A percentile compares a stretch with the other conserved stretches of the same genome.
Conservation (phyloP, 768 basidiomycete genomes). For the Phlebiopsis flavidoalba region DNA sequence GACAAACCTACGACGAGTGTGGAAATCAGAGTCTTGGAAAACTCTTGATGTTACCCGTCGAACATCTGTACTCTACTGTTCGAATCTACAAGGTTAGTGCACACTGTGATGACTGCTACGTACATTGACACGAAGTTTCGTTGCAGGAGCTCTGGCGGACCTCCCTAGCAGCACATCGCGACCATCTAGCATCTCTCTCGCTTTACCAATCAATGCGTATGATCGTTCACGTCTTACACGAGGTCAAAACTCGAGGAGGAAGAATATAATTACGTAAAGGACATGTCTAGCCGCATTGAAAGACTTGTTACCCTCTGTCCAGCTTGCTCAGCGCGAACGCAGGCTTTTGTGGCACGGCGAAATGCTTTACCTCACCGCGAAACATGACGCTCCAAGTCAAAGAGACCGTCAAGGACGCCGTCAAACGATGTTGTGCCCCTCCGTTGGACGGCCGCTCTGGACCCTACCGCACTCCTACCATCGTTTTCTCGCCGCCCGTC, state of each 20-base stretch:
- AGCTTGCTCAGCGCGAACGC: conserved; percentile 69
- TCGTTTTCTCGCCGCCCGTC: conserved; percentile 10
- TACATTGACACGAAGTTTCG: not conserved
- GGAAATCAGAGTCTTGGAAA: conserved; percentile 60
- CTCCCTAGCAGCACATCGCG: conserved; percentile 66
- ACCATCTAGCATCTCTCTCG: conserved; percentile 64
- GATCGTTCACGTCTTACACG: conserved; percentile 72
- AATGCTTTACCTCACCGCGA: not conserved
- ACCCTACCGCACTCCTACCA: not conserved
- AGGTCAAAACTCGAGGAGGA: conserved; percentile 85
- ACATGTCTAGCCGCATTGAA: conserved; percentile 52
- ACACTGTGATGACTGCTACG: not conserved
- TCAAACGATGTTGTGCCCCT: not conserved
- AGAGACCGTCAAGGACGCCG: not conserved
- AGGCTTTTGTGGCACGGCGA: conserved; percentile 54
- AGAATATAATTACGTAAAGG: conserved; percentile 73
- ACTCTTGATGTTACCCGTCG: conserved; percentile 72
- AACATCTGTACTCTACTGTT: conserved; percentile 66
- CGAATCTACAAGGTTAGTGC: conserved; percentile 67
- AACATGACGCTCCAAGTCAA: not conserved
- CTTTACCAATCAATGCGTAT: conserved; percentile 62
- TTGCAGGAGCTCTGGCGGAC: conserved; percentile 60
- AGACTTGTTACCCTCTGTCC: conserved; percentile 47
- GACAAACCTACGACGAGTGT: conserved; percentile 49
- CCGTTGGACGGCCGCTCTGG: not conserved